These are phyloP conservation scores for Cryoendolithus antarcticus DNA, from an alignment of 2,329 filamentous ascomycete species.

Conservation along the genomic window DNA sequence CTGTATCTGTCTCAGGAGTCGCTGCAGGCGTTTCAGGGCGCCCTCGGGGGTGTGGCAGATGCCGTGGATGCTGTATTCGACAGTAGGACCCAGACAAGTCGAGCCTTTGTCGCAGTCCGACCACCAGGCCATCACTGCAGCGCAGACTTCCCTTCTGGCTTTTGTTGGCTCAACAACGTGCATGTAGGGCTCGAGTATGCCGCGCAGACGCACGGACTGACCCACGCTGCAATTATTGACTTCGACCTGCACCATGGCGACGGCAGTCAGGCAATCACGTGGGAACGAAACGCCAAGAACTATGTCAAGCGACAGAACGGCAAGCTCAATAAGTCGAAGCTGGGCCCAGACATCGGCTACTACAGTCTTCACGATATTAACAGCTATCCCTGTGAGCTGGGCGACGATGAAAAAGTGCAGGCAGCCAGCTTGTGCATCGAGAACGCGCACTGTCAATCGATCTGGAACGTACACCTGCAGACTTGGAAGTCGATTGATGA, in stretches of 20 bases:
- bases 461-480: slow-evolving; percentile 94
- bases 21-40: slow-evolving; percentile 74
- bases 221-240: slow-evolving; percentile 86
- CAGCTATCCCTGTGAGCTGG: slow-evolving; percentile 89
- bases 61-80: slow-evolving; percentile 77
- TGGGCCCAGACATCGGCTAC: slow-evolving; percentile 57
- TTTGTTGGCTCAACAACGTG: slow-evolving; percentile 98
- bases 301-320: slow-evolving; percentile 18
- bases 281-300: slow-evolving; percentile 72
- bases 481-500: slow-evolving; percentile 71
- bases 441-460: slow-evolving; percentile 80
- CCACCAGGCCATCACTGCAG: slow-evolving; percentile 96
- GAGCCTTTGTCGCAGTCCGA: slow-evolving; percentile 83
- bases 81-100: slow-evolving; percentile 22
- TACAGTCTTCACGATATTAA: slow-evolving; percentile 98
- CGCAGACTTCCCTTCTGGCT: slow-evolving; percentile 76
- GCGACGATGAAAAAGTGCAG: slow-evolving; percentile 85
- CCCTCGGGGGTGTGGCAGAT: slow-evolving; percentile 84
- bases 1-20: slow-evolving; percentile 84
- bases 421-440: slow-evolving; percentile 92
- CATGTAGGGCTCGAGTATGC: slow-evolving; percentile 93
- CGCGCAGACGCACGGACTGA: slow-evolving; percentile 69
- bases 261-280: slow-evolving; percentile 88
- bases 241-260: slow-evolving; percentile 89
- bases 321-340: slow-evolving; percentile 19